Conservation (phyloP, 192 early-diverging fungal species). For the Entomortierella parvispora region DNA sequence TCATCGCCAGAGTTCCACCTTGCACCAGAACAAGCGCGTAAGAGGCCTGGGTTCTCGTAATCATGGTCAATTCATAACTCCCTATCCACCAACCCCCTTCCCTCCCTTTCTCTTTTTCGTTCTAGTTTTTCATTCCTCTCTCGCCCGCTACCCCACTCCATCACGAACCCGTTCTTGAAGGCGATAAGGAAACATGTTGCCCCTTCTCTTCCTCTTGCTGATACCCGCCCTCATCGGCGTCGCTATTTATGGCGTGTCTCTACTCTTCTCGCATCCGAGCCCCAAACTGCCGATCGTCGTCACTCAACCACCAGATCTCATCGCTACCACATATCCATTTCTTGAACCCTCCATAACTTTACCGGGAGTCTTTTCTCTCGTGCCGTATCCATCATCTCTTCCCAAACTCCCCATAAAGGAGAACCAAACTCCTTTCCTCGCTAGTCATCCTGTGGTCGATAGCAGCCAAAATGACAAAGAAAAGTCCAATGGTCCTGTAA, state of each 20-base stretch:
- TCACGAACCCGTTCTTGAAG: not conserved
- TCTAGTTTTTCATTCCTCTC: not conserved
- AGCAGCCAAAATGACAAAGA: too few species aligned
- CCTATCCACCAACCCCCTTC: not conserved
- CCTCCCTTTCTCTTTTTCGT: constrained; percentile 4
- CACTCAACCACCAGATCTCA: not conserved
- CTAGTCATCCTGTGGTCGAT: too few species aligned
- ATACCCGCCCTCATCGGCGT: constrained; percentile 4
- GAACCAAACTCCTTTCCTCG: too few species aligned
- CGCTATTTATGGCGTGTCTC: constrained; percentile 4
- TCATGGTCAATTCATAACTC: not conserved
- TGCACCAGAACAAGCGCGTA: too few species aligned
- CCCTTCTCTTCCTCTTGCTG: not conserved
- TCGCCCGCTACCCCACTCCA: not conserved
- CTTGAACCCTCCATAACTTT: constrained; percentile 2
- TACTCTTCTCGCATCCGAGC: constrained; percentile 5
- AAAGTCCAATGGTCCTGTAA: too few species aligned
- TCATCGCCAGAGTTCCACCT: not conserved
- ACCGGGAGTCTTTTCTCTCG: too few species aligned
- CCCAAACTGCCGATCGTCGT: not conserved
- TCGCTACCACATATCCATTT: not conserved
- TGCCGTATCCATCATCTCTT: too few species aligned
- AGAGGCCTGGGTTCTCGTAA: not conserved
- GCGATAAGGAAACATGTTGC: not conserved
- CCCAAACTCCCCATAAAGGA: too few species aligned